Base-by-base conservation (phyloP, 495 filamentous ascomycete species). In the Hypomontagnella monticulosa region DNA sequence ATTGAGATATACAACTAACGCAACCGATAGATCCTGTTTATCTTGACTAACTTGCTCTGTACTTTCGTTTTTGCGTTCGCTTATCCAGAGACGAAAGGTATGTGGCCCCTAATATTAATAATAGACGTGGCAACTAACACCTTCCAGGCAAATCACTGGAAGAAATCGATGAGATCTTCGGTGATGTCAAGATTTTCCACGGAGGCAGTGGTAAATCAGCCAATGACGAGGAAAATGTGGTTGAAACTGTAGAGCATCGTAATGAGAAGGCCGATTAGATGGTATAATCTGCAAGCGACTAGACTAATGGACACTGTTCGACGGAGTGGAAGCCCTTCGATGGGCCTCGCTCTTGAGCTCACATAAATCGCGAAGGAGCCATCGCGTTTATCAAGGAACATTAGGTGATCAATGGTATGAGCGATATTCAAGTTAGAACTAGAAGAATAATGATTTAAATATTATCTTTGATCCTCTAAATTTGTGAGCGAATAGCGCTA, bases 71-170 rank as follows among this genome's bases (percentile, higher is more conserved):
- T 84, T 55, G 79, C 75, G 23, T 54, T 78, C n/a, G 77, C 74
- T 27, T 86, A 81, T 63, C 83, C 84, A 0, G 84, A 86, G 66
- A 86, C 84, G 7, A 80, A 71, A 62, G 81, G 79, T 75, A 36
- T 46, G 50, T 23, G 38, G 19, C 8, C 16, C 12, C 30, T 30
- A n/a, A 20, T 18, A 12, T 9, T 10, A 41, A 14, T 6, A 40
- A 1, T 18, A 41, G 14, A 8, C 12, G 11, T 16, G 18, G 48
- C 36, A 16, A 42, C 50, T 67, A 19, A 64, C 27, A 48, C 10
- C 2, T 34, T 37, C 1, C 38, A 73, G 73, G 74, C 5, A 78
- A 77, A 67, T 81, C 82, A 0, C 75, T 87, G 7, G 84, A 87
- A 63, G 78, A 84, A 58, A 81, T 85, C 5, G 82, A 83, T 37